Conservation (phyloP, 177 flowering plant genomes). For the Vitis hybrid region DNA sequence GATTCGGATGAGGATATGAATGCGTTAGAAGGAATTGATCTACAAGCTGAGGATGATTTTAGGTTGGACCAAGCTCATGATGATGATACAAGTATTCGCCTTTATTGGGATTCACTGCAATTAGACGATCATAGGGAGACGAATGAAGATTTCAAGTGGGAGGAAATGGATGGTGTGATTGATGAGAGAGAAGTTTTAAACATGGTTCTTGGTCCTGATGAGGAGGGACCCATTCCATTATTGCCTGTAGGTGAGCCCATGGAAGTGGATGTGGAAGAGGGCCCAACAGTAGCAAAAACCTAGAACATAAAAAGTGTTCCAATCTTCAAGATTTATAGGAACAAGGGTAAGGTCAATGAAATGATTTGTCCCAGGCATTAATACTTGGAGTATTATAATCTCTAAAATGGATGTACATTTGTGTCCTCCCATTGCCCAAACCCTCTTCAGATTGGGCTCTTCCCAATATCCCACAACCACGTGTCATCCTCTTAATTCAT, state of each 20-base stretch:
- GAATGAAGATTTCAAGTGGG: constrained; percentile 71
- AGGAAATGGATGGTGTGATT: constrained; percentile 51
- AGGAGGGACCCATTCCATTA: constrained; percentile 21
- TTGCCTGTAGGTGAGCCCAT: constrained; percentile 12
- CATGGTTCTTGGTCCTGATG: constrained; percentile 38
- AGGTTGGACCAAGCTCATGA: constrained; percentile 8
- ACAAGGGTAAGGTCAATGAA: constrained; percentile 35
- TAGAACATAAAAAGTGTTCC: constrained; percentile 37
- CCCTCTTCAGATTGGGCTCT: background rate
- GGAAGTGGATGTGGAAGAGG: constrained; percentile 23
- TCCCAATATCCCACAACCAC: background rate
- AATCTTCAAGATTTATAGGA: constrained; percentile 38
- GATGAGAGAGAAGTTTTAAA: constrained; percentile 52
- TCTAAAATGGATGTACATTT: constrained; percentile 1
- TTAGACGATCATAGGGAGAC: constrained; percentile 47
- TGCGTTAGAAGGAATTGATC: constrained; percentile 16
- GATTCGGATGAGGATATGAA: constrained; percentile 40
- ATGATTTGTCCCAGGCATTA: constrained; percentile 8
- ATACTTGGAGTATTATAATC: constrained; percentile 28
- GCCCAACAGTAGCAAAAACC: constrained; percentile 22
- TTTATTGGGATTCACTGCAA: constrained; percentile 58
- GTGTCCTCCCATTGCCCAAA: background rate
- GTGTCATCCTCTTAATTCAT: too few relatives aligned
- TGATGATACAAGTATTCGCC: constrained; percentile 26
- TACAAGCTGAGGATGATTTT: constrained; percentile 34